Evolutionary conservation across 768 basidiomycete species (phyloP).

Genomic region (Lentinula sp.): DNA sequence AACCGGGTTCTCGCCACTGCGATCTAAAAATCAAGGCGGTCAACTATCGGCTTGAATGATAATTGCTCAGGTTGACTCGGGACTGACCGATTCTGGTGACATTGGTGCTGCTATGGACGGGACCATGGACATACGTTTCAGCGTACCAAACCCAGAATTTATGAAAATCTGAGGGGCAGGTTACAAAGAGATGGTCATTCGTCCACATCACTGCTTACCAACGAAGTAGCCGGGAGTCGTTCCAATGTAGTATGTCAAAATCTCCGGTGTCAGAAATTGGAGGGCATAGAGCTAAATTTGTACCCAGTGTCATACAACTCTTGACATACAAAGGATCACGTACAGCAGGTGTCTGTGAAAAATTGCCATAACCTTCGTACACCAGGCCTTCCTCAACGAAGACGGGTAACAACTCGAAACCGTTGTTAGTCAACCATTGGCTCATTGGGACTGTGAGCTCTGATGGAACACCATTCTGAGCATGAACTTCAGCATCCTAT

Average conservation of each 20-base stretch:
- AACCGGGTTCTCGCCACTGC: neutral
- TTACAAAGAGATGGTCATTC: neutral
- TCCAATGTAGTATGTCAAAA: neutral
- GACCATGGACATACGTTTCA: neutral
- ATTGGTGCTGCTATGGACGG: neutral
- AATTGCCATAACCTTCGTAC: constrained; percentile 1
- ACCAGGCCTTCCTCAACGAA: neutral
- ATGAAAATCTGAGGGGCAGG: constrained; percentile 1
- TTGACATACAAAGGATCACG: neutral
- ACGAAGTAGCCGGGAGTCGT: neutral
- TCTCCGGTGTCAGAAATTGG: constrained; percentile 6
- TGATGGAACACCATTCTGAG: neutral
- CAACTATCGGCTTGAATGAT: no score
- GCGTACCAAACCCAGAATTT: constrained; percentile 4
- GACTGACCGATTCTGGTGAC: constrained; percentile 5
- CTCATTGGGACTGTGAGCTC: neutral
- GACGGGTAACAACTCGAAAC: neutral
- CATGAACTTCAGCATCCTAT: neutral
- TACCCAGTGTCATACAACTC: neutral
- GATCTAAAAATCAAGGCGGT: neutral
- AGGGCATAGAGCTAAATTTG: constrained; percentile 2
- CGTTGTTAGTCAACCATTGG: neutral
- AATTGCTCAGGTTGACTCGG: no score
- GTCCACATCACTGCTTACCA: neutral
- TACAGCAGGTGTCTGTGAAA: constrained; percentile 3